Base-by-base conservation (phyloP, 177 flowering plant species). In the Vitis hybrid region DNA sequence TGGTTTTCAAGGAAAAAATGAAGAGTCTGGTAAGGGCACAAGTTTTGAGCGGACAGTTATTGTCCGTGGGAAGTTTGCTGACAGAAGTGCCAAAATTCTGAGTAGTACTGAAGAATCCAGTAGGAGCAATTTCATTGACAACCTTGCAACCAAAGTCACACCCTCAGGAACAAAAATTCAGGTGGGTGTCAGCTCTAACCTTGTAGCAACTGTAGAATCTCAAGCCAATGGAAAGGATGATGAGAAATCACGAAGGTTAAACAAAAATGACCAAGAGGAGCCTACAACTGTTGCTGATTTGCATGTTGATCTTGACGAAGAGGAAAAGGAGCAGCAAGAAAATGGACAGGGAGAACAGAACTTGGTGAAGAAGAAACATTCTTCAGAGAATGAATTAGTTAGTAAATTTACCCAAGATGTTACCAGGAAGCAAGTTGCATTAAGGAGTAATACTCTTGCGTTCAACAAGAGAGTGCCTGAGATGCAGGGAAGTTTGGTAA, bases 361-460 rank as follows among this genome's bases (percentile, higher is more conserved):
- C 2, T 9, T 65, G 18, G 74, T 54, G 24, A 54, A 32, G 35
- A 60, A 65, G 32, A 68, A 60, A 69, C 46, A 55, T 71, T 4
- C 52, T 56, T 27, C 46, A 10, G 71, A 74, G 50, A 64, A 70
- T 32, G 19, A 70, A 63, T n/a, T 58, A 15, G 30, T 48, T 27
- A 11, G 13, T 52, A 63, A 62, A 58, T 24, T 67, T 58, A 63
- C 80, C n/a, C 70, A 66, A 52, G 72, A 71, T 59, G 60, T 80
- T 32, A 11, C 50, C 6, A 65, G 56, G 59, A 76, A 64, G 65
- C 62, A 75, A 67, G 50, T 48, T 27, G 64, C 72, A 24, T 30
- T 70, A 35, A 72, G 81, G 64, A 80, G 77, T 68, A 72, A 71
- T 21, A 70, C 81, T 68, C 72, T 80, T 65, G 69, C 67, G 48